These are phyloP conservation scores for Verticillium longisporum DNA, from an alignment of 2,329 filamentous ascomycete species.

Conservation along the genomic window DNA sequence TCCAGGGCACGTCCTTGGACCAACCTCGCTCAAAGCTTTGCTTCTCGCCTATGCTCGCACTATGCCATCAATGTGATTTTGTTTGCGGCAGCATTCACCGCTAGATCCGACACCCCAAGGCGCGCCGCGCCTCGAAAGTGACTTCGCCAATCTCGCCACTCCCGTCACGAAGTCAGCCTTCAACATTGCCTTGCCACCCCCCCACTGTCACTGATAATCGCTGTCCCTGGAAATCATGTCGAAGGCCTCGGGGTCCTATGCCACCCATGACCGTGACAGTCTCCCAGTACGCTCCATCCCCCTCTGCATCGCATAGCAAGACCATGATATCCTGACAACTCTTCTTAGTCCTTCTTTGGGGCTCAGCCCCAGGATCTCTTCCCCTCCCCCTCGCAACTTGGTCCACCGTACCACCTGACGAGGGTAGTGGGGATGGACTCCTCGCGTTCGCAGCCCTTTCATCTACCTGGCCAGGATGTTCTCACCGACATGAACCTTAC, in stretches of 20 bases:
- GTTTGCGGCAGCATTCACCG: not conserved
- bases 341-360: not conserved
- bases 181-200: not conserved
- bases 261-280: not conserved
- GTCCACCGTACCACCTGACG: not conserved
- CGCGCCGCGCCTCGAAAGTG: not conserved
- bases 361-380: not conserved
- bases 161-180: not conserved
- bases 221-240: not conserved
- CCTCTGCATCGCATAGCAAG: not conserved
- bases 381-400: not conserved
- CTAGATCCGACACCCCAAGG: not conserved
- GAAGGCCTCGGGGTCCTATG: not conserved
- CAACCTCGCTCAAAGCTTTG: not conserved
- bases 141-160: not conserved
- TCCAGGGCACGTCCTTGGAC: not conserved
- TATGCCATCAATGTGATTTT: not conserved
- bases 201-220: not conserved
- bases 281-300: not conserved
- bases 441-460: not conserved
- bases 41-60: not conserved
- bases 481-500: not conserved
- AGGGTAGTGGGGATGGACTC: slow-evolving; percentile 4
- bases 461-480: not conserved
- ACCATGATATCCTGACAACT: not conserved